phyloP scores from a whole-genome alignment of 2,329 filamentous ascomycete genomes.

The Chaetomiaceae sp. region DNA sequence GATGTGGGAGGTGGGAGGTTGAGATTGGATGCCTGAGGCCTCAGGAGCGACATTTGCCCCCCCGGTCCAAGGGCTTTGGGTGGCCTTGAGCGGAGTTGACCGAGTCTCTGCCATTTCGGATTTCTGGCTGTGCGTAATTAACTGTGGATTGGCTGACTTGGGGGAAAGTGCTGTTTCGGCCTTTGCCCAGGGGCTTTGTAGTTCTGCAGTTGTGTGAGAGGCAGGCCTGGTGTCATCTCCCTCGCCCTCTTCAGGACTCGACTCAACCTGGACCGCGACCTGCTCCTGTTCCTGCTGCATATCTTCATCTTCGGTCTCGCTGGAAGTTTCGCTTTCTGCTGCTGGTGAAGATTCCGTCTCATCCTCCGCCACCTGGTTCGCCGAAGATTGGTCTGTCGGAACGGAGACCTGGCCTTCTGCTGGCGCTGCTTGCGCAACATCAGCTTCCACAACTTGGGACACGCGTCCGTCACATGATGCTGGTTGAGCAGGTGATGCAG shows the following conservation, averaged over 20 bases:
- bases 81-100: conserved; percentile 20
- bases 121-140: too few species aligned
- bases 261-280: background rate
- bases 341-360: too few species aligned
- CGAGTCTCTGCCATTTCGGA: background rate
- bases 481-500: background rate
- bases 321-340: background rate
- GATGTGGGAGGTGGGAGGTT: background rate
- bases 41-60: conserved; percentile 3
- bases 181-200: conserved; percentile 14
- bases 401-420: background rate
- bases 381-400: too few species aligned
- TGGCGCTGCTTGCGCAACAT: background rate
- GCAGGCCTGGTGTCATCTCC: too few species aligned
- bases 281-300: background rate
- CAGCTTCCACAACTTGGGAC: background rate
- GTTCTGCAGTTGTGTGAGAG: background rate
- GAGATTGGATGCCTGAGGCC: background rate
- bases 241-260: too few species aligned
- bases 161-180: background rate
- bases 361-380: too few species aligned
- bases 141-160: too few species aligned
- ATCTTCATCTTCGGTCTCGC: conserved; percentile 5
- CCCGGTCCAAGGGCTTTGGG: conserved; percentile 30
- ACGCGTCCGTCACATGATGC: background rate